phyloP scores from a whole-genome alignment of 305 asterid genomes.

The Caryopteris hybrid region DNA sequence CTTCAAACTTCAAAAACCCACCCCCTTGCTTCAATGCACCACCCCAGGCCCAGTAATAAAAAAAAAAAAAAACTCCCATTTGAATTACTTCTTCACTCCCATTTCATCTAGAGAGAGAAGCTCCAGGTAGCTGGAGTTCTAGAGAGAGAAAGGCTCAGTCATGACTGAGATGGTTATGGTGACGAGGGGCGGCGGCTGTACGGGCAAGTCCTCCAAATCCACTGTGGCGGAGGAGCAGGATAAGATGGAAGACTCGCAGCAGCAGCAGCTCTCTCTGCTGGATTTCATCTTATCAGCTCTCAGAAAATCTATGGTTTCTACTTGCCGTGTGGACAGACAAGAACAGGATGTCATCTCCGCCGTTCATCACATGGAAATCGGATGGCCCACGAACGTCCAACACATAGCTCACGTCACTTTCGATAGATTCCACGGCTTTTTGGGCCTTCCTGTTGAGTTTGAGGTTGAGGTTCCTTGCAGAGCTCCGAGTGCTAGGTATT shows the following conservation, averaged over 20 bases:
- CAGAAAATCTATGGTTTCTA: slow-evolving; percentile 78
- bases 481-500: slow-evolving; percentile 95
- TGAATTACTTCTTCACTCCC: not conserved
- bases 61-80: not conserved
- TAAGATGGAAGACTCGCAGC: slow-evolving; percentile 26
- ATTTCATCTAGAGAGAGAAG: slow-evolving; percentile 13
- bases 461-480: slow-evolving; percentile 77
- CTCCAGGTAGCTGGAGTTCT: slow-evolving; percentile 3
- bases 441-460: slow-evolving; percentile 91
- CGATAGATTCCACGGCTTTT: slow-evolving; percentile 80
- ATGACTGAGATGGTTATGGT: slow-evolving; percentile 81
- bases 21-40: slow-evolving; percentile 35
- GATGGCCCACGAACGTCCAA: slow-evolving; percentile 90
- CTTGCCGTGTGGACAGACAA: slow-evolving; percentile 59
- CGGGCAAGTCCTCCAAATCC: slow-evolving; percentile 41
- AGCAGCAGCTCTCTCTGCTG: slow-evolving; percentile 59
- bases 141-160: not conserved
- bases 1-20: slow-evolving; percentile 40
- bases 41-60: slow-evolving; percentile 16
- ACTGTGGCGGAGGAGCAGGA: slow-evolving; percentile 34
- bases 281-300: slow-evolving; percentile 66
- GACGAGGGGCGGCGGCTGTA: slow-evolving; percentile 58
- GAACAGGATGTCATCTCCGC: slow-evolving; percentile 59
- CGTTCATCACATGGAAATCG: slow-evolving; percentile 81
- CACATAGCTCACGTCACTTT: slow-evolving; percentile 94